phyloP scores from a whole-genome alignment of 202 grass and related monocot genomes.

The Schoenoplectus tabernaemontani region DNA sequence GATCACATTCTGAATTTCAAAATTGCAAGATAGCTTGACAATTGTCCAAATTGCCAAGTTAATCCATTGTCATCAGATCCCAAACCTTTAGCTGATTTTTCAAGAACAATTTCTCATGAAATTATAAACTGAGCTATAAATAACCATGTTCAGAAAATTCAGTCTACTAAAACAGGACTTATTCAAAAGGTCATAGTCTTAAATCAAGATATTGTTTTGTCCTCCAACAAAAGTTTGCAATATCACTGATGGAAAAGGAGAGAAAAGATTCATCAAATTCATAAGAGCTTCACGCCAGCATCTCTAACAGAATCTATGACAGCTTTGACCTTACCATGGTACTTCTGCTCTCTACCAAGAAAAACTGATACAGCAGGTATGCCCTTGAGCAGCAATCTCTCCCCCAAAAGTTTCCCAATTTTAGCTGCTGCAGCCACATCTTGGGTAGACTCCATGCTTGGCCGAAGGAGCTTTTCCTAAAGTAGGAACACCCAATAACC shows the following conservation, averaged over 20 bases:
- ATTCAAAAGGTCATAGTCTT: no score
- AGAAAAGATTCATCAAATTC: not conserved
- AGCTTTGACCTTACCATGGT: constrained; percentile 78
- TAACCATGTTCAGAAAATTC: not conserved
- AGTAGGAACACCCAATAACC: not conserved
- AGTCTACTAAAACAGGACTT: no score
- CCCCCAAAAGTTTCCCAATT: constrained; percentile 71
- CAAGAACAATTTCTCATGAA: no score
- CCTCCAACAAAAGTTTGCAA: not conserved
- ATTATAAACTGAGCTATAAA: no score
- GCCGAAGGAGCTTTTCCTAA: no score
- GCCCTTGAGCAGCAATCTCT: constrained; percentile 56
- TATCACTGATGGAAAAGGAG: not conserved
- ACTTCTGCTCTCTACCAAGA: constrained; percentile 67
- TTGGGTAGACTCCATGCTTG: no score
- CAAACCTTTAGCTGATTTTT: not conserved
- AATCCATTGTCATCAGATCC: not conserved
- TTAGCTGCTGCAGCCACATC: no score
- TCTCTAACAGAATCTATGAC: constrained; percentile 68
- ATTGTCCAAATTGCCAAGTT: not conserved
- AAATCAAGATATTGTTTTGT: not conserved
- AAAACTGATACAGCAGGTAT: constrained; percentile 60
- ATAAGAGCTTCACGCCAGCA: constrained; percentile 57
- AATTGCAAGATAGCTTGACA: not conserved
- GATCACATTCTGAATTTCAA: not conserved